These are phyloP conservation scores for Debaryomyces castellii DNA, from an alignment of 805 yeast genomes.

Conservation along the genomic window DNA sequence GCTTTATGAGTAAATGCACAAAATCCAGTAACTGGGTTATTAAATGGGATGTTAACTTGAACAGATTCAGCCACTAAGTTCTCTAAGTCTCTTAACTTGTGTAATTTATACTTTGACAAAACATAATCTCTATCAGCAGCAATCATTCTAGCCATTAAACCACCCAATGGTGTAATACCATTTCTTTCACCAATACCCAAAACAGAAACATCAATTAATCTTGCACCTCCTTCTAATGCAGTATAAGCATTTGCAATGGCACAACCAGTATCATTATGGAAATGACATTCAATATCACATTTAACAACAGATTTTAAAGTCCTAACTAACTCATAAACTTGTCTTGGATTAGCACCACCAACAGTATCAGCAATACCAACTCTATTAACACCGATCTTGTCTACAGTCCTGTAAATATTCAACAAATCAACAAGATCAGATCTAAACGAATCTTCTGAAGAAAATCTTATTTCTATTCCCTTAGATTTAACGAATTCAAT, in stretches of 20 bases:
- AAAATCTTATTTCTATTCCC: conserved; percentile 94
- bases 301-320: conserved; percentile 91
- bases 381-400: conserved; percentile 96
- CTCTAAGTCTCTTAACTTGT: conserved; percentile 93
- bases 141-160: conserved; percentile 98
- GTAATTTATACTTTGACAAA: conserved; percentile 88
- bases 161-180: conserved; percentile 97
- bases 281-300: conserved; percentile 97
- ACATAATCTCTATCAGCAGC: conserved; percentile 98
- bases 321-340: conserved; percentile 93
- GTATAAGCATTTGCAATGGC: conserved; percentile 98
- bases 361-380: conserved; percentile 99
- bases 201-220: conserved; percentile 89
- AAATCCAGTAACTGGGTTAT: conserved; percentile 98
- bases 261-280: conserved; percentile 99
- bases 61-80: conserved; percentile 96
- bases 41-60: conserved; percentile 95
- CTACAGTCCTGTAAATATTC: conserved; percentile 94
- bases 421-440: conserved; percentile 92
- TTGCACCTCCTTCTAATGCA: conserved; percentile 97
- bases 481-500: conserved; percentile 96
- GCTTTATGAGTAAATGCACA: conserved; percentile 99
- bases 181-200: conserved; percentile 98
- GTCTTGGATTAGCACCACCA: conserved; percentile 99
- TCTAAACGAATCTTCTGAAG: conserved; percentile 97